These are phyloP conservation scores for Aspergillus ostianus DNA, from an alignment of 495 filamentous ascomycete genomes.

Conservation along the genomic window DNA sequence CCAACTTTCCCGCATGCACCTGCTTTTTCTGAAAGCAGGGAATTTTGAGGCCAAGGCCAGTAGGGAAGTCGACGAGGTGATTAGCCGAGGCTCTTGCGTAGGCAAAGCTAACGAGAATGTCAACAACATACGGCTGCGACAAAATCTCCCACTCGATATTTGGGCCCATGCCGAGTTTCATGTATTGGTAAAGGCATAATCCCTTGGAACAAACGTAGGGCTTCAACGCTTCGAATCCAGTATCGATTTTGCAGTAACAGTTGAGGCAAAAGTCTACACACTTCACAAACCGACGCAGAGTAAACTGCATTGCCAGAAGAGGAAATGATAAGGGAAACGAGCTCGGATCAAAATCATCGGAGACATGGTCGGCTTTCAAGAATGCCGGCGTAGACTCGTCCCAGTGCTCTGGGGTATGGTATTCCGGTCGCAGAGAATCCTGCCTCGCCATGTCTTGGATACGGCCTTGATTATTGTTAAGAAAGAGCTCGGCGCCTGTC, in stretches of 20 bases:
- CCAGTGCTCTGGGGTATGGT: conserved; percentile 27
- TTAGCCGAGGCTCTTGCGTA: conserved; percentile 55
- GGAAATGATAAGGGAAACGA: conserved; percentile 55
- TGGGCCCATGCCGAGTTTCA: conserved; percentile 82
- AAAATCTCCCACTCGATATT: conserved; percentile 83
- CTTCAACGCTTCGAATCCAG: conserved; percentile 79
- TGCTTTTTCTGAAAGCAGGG: conserved; percentile 31
- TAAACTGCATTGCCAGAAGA: conserved; percentile 76
- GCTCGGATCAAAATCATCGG: conserved; percentile 15
- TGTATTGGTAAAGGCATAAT: conserved; percentile 88
- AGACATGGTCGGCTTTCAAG: conserved; percentile 53
- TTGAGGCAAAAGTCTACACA: conserved; percentile 88
- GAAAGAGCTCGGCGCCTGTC: conserved; percentile 66
- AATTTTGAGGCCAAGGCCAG: conserved; percentile 66
- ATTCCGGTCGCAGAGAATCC: conserved; percentile 12
- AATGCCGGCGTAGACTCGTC: conserved; percentile 23
- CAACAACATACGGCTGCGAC: conserved; percentile 78
- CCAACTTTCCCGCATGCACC: conserved; percentile 18
- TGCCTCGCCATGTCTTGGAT: conserved; percentile 2
- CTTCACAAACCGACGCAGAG: conserved; percentile 72
- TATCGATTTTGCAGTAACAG: conserved; percentile 72
- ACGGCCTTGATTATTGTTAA: conserved; percentile 43
- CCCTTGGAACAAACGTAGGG: conserved; percentile 83
- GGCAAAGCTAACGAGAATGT: conserved; percentile 81
- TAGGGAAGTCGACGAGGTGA: conserved; percentile 60